Evolutionary conservation across 129 eudicot genomes (phyloP), one percentile per base, ranked within the genome.

Genomic region (Artemisia annua): DNA sequence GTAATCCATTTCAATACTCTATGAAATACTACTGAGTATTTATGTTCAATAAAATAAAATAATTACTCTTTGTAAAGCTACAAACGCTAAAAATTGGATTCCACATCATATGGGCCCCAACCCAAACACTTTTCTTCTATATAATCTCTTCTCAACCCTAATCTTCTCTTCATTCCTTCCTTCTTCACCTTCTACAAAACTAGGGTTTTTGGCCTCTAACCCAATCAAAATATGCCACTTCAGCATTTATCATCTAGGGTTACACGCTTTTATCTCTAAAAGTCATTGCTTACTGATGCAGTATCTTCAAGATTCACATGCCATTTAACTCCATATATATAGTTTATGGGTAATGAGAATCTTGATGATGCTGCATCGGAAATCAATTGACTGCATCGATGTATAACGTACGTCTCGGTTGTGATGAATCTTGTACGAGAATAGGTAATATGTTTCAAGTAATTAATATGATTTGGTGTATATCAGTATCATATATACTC

Each of bases 311-410:
- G 81, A 77, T 77, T 77, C 81, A 77, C 76, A 77, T 69, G 35
- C 58, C 48, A 11, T 39, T 64, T 20, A 65, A 65, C 66, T 74
- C 54, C 32, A 3, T 11, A 14, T 63, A 6, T 28, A 12, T 0
- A 66, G 72, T 52, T 39, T 8, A 0, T 30, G 14, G 48, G 57
- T 15, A 11, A 22, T 77, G 81, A 77, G 81, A 77, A 77, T 77
- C 82, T 64, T 78, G 82, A 78, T 78, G 82, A 78, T 78, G 82
- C 78, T 78, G 77, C 82, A 71, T 78, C 68, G 19, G 82, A 50
- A 63, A 64, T 78, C 73, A 78, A 64, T 70, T 63, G 82, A 78
- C 78, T 63, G 14, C 50, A 63, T 43, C n/a, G n/a, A 54, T 35
- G 44, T 55, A 43, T n/a, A 48, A 39, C 11, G 55, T 43, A 43